Base-by-base conservation (phyloP, 2,329 filamentous ascomycete species). In the Curvularia hawaiiensis region DNA sequence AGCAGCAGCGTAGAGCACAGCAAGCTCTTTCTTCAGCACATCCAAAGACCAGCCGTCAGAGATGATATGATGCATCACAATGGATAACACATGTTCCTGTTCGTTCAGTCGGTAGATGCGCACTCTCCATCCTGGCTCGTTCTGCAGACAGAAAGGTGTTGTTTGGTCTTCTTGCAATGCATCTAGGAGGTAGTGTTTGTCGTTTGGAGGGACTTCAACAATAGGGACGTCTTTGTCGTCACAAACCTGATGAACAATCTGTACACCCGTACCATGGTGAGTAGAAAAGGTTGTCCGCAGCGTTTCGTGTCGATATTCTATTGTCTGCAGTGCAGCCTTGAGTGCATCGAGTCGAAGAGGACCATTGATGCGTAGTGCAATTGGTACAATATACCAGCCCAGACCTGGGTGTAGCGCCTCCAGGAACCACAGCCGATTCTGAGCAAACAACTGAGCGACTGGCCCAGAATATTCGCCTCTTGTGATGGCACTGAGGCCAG, bases 41-140 rank as follows among this genome's bases (percentile, higher is more conserved):
- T 61, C 55, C 4, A 49, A 1, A 1, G 59, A 61, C 59, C 59
- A 61, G 31, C 59, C 59, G 26, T 61, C 59, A 4, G 56, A 61
- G 2, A 55, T 33, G 7, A 61, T 56, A 24, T 61, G 59, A 26
- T 61, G 59, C 55, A 61, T 58, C 1, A 59, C 52, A 12, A 61
- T 38, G 2, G 59, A 61, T 0, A 61, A 28, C 3, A 63, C 58
- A 26, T 54, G 39, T 0, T 50, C 11, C 4, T 58, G 16, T 16
- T 33, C 12, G 3, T 16, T 1, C 3, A 55, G 5, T 3, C 46
- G 46, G 16, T 55, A 55, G 31, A 55, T 4, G 4, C 39, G 2
- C 11, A 30, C 52, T 14, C 52, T 30, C 46, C 46, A 55, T 2
- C 52, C 52, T 8, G 52, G 11, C 46, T 55, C 46, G 1, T n/a